Percentiles rank a stretch among this genome's conserved stretches.
Conservation (phyloP, 495 filamentous ascomycete species). For the Chlorociboria aeruginascens region DNA sequence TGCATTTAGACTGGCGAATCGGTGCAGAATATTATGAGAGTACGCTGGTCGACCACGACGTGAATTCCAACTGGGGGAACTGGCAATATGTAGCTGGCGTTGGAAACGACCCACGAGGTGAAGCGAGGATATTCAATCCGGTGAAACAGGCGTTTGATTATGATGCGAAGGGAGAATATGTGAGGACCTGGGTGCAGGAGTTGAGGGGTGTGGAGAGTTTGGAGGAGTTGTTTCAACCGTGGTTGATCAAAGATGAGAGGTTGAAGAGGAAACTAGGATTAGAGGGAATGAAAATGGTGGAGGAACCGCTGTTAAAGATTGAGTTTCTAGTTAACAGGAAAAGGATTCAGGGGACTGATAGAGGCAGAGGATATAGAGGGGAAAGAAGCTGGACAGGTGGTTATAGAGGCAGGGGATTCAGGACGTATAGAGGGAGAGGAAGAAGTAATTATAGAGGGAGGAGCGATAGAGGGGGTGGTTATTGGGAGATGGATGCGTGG, state of each 20-base stretch:
- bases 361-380: background rate
- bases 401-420: background rate
- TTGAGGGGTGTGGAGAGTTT: conserved; percentile 24
- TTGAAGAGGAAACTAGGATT: conserved; percentile 40
- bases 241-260: conserved; percentile 37
- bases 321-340: conserved; percentile 26
- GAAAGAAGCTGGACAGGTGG: conserved; percentile 1
- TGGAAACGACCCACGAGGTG: conserved; percentile 52
- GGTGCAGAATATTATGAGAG: conserved; percentile 72
- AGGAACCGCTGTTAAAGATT: conserved; percentile 35
- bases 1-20: conserved; percentile 63
- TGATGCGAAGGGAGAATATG: conserved; percentile 51
- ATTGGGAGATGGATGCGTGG: too few relatives aligned
- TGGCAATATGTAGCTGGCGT: conserved; percentile 69
- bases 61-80: conserved; percentile 62
- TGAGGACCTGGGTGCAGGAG: conserved; percentile 55
- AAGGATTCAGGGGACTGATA: background rate
- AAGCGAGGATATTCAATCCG: conserved; percentile 59
- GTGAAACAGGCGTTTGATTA: conserved; percentile 62
- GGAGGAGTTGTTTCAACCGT: conserved; percentile 52
- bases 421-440: too few relatives aligned
- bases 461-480: background rate
- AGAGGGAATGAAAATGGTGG: conserved; percentile 31
- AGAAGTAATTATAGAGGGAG: background rate
- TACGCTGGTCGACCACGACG: conserved; percentile 57